phyloP scores from a whole-genome alignment of 2,329 filamentous ascomycete genomes.

The Zalaria sp. region DNA sequence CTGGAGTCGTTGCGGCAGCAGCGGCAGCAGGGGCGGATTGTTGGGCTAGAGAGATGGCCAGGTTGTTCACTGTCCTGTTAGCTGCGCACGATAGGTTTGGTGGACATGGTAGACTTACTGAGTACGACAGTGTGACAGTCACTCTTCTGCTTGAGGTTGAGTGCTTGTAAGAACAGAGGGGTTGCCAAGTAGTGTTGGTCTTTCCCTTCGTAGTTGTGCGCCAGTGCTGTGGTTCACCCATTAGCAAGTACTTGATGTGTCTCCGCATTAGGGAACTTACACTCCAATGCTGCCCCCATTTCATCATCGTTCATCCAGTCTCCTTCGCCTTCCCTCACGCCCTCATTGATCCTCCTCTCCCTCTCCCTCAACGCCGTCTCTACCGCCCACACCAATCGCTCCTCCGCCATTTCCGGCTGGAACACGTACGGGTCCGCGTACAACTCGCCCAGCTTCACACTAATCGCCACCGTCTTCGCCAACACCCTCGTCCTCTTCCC shows the following conservation, averaged over 20 bases:
- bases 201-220: conserved; percentile 58
- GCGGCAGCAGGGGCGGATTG: conserved; percentile 30
- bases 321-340: conserved; percentile 55
- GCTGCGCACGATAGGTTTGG: conserved; percentile 10
- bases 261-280: conserved; percentile 22
- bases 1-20: conserved; percentile 15
- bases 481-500: conserved; percentile 46
- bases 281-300: conserved; percentile 60
- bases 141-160: conserved; percentile 49
- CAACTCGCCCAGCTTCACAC: conserved; percentile 72
- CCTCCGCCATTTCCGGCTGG: conserved; percentile 60
- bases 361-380: conserved; percentile 66
- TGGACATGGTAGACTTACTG: conserved; percentile 36
- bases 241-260: background rate
- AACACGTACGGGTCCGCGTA: conserved; percentile 66
- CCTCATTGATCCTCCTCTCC: conserved; percentile 48
- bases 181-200: conserved; percentile 68
- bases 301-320: conserved; percentile 58
- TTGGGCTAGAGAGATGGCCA: conserved; percentile 59
- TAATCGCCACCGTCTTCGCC: conserved; percentile 59
- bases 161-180: conserved; percentile 74
- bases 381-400: conserved; percentile 64
- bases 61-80: conserved; percentile 54
- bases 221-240: conserved; percentile 42
- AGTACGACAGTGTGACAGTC: conserved; percentile 69